phyloP scores from a whole-genome alignment of 2,329 filamentous ascomycete species.

The Neoscytalidium dimidiatum region DNA sequence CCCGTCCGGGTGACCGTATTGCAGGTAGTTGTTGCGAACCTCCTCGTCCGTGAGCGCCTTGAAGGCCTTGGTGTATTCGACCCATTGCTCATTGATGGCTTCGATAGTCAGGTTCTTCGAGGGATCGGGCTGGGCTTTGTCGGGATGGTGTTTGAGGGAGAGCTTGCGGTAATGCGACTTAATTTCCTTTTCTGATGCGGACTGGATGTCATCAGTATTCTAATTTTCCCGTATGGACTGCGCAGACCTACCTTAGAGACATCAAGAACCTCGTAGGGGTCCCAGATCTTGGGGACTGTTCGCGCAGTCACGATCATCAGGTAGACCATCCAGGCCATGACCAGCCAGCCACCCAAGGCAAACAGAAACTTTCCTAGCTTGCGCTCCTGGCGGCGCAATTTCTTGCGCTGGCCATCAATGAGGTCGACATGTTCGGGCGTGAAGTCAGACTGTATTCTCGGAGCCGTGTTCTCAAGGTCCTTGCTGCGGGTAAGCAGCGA shows the following conservation, averaged over 20 bases:
- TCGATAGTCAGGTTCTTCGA: conserved; percentile 89
- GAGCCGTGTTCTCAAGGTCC: conserved; percentile 77
- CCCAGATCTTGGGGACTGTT: conserved; percentile 78
- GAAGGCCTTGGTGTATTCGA: conserved; percentile 96
- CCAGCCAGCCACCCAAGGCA: conserved; percentile 73
- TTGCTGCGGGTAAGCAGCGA: conserved; percentile 79
- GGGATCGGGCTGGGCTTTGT: conserved; percentile 83
- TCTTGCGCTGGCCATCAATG: conserved; percentile 77
- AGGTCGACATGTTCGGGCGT: conserved; percentile 80
- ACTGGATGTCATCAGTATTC: conserved; percentile 51
- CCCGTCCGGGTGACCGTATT: conserved; percentile 94
- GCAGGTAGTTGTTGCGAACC: conserved; percentile 92
- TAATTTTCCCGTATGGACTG: conserved; percentile 22
- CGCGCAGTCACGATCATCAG: conserved; percentile 79
- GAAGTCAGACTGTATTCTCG: conserved; percentile 80
- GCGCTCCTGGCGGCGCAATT: conserved; percentile 87
- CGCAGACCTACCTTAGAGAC: conserved; percentile 68
- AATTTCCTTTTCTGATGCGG: conserved; percentile 84
- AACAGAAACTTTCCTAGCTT: conserved; percentile 81
- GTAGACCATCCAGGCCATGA: conserved; percentile 91
- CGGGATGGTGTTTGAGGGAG: conserved; percentile 84
- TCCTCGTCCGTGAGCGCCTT: conserved; percentile 98
- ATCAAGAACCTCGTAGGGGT: conserved; percentile 92
- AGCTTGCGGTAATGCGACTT: conserved; percentile 88
- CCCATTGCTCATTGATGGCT: conserved; percentile 81